A percentile compares a stretch with the other conserved stretches of the same genome.
These are phyloP conservation scores for Talaromyces sp. DNA, from an alignment of 2,329 filamentous ascomycete genomes.

Conservation along the genomic window DNA sequence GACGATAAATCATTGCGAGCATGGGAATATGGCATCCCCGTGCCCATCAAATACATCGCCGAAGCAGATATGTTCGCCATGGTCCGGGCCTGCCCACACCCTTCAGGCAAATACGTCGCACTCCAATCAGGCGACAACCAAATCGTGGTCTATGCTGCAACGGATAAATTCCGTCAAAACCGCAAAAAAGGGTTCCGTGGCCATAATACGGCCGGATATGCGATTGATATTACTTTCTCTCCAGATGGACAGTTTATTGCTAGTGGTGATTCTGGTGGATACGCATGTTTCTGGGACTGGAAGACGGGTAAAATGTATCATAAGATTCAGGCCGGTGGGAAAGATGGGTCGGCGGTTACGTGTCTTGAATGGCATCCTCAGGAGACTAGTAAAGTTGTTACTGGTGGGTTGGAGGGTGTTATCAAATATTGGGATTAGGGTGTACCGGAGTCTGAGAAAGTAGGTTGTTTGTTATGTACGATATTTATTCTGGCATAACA, in stretches of 20 bases:
- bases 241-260: constrained; percentile 89
- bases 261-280: constrained; percentile 81
- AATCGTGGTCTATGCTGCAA: constrained; percentile 89
- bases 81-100: constrained; percentile 77
- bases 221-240: constrained; percentile 80
- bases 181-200: constrained; percentile 94
- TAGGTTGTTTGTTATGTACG: no score
- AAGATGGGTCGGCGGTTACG: constrained; percentile 72
- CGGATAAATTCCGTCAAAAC: constrained; percentile 95
- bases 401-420: constrained; percentile 80
- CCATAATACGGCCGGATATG: constrained; percentile 92
- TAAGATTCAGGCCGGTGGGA: constrained; percentile 70
- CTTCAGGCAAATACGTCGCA: constrained; percentile 86
- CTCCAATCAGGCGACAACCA: constrained; percentile 95
- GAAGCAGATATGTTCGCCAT: constrained; percentile 98
- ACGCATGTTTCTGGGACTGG: constrained; percentile 97
- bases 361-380: constrained; percentile 94
- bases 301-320: constrained; percentile 99
- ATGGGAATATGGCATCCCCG: constrained; percentile 98
- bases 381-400: constrained; percentile 89
- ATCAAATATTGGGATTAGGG: constrained; percentile 96
- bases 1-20: constrained; percentile 94
- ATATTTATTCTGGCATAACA: no score
- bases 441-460: neutral
- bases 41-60: constrained; percentile 96